Evolutionary conservation across 1,284 basidiomycete genomes (phyloP).

Genomic region (Mrakiaceae sp.): DNA sequence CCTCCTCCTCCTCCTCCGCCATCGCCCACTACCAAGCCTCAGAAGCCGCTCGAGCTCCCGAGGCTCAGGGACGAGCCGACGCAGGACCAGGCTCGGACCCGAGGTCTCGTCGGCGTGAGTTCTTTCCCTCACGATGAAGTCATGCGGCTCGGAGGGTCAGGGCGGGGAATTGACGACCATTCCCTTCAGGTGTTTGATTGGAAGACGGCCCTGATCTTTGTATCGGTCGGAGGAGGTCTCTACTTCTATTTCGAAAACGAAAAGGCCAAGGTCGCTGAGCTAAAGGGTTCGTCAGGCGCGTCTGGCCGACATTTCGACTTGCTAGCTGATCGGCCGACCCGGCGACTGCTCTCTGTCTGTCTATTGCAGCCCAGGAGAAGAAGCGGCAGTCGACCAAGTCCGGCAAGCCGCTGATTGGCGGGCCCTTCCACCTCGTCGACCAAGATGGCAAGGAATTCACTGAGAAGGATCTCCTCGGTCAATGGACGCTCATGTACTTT

Average conservation of each 20-base stretch:
- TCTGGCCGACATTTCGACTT: neutral
- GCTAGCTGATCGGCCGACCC: neutral
- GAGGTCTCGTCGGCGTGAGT: no score
- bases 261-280: constrained; percentile 65
- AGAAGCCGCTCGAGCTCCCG: no score
- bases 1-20: no score
- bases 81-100: no score
- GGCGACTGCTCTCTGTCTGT: neutral
- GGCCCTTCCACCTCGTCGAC: constrained; percentile 68
- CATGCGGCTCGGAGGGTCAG: no score
- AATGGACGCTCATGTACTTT: constrained; percentile 83
- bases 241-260: constrained; percentile 83
- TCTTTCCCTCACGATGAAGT: no score
- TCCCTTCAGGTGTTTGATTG: constrained; percentile 72
- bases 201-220: constrained; percentile 66
- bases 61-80: no score
- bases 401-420: constrained; percentile 69
- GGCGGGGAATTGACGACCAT: no score
- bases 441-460: constrained; percentile 63
- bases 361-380: neutral
- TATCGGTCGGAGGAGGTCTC: constrained; percentile 67
- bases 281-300: constrained; percentile 45
- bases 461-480: constrained; percentile 69
- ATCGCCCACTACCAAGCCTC: no score
- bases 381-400: constrained; percentile 24